phyloP scores from a whole-genome alignment of 2,329 filamentous ascomycete genomes.

The Hawksworthiomyces lignivorus region DNA sequence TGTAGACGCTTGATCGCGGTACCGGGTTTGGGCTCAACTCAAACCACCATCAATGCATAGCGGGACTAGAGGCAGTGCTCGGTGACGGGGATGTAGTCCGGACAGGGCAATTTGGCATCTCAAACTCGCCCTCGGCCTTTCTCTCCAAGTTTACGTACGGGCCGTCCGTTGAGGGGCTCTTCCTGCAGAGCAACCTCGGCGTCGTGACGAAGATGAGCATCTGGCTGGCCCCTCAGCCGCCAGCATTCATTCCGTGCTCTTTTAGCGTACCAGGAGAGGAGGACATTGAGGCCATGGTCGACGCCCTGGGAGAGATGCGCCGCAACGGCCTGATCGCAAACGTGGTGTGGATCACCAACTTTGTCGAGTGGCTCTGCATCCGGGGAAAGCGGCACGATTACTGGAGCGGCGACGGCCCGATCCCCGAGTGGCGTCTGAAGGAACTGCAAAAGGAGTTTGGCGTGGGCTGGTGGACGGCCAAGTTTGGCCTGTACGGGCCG shows the following conservation, averaged over 20 bases:
- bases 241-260: conserved; percentile 38
- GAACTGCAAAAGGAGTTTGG: no score
- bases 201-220: conserved; percentile 50
- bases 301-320: conserved; percentile 35
- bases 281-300: conserved; percentile 36
- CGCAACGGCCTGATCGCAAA: conserved; percentile 34
- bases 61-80: conserved; percentile 26
- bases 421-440: no score
- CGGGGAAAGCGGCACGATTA: no score
- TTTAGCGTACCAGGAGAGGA: conserved; percentile 38
- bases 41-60: conserved; percentile 28
- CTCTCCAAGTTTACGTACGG: conserved; percentile 32
- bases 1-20: conserved; percentile 32
- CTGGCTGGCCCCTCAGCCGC: conserved; percentile 30
- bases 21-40: conserved; percentile 31
- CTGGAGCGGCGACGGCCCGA: no score
- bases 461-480: no score
- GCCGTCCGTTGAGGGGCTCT: conserved; percentile 38
- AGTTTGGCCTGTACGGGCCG: no score
- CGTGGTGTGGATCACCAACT: conserved; percentile 35
- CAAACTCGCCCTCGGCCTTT: conserved; percentile 31
- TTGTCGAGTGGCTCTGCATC: conserved; percentile 38
- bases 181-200: conserved; percentile 45
- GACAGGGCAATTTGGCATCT: conserved; percentile 24
- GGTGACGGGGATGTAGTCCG: conserved; percentile 21